Conservation (phyloP, 2,329 filamentous ascomycete species). For the Paradendryphiella salina region DNA sequence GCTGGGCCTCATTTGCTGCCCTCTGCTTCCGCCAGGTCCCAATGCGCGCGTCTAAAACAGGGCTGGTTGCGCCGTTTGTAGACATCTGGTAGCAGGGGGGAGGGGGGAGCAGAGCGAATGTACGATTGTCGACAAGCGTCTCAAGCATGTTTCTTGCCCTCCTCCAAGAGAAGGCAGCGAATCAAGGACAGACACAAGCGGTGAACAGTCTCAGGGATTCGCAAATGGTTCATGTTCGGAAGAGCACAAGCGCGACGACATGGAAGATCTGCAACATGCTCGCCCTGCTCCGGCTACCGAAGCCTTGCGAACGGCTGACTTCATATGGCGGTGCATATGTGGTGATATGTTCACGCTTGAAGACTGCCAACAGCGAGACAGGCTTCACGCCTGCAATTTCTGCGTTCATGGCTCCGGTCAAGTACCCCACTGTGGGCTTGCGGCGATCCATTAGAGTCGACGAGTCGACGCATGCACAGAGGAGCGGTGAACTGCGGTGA, state of each 20-base stretch:
- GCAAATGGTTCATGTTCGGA: conserved; percentile 33
- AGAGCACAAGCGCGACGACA: conserved; percentile 45
- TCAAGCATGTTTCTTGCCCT: conserved; percentile 15
- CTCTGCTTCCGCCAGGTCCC: conserved; percentile 33
- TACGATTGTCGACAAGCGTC: conserved; percentile 26
- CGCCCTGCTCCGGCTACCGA: conserved; percentile 42
- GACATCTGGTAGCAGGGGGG: conserved; percentile 15
- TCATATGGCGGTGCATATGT: conserved; percentile 41
- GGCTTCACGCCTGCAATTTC: conserved; percentile 17
- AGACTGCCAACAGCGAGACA: conserved; percentile 22
- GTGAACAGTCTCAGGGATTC: conserved; percentile 48
- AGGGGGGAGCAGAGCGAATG: conserved; percentile 20
- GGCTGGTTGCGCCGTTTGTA: conserved; percentile 37
- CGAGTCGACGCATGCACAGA: conserved; percentile 24
- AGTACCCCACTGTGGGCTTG: conserved; percentile 21
- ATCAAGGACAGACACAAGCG: conserved; percentile 38
- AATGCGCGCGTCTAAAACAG: conserved; percentile 32
- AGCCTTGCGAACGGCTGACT: conserved; percentile 45
- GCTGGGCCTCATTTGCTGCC: conserved; percentile 35
- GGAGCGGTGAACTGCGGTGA: conserved; percentile 43
- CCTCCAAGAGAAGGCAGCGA: conserved; percentile 37
- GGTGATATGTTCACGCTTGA: conserved; percentile 44
- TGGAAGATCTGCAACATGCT: conserved; percentile 49
- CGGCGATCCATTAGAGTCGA: conserved; percentile 19
- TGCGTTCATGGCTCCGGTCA: conserved; percentile 20